Evolutionary conservation across 2,329 filamentous ascomycete genomes (phyloP).

Genomic region (Claviceps pusilla): DNA sequence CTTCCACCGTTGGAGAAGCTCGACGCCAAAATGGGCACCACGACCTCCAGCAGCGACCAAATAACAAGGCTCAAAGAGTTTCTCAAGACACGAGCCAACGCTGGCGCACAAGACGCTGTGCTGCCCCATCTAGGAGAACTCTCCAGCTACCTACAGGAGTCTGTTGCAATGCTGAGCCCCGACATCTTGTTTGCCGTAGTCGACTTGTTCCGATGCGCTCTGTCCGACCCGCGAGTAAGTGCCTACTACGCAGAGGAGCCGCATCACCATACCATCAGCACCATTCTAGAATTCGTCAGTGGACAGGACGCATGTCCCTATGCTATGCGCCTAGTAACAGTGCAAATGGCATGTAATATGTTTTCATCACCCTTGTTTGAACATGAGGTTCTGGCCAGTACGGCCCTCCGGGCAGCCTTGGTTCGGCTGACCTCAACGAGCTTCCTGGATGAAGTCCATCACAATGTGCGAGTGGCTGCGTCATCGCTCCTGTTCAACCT

Average conservation of each 20-base stretch:
- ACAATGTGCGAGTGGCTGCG: constrained; percentile 64
- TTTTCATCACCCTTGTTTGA: constrained; percentile 63
- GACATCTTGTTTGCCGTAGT: constrained; percentile 65
- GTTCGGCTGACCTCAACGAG: constrained; percentile 59
- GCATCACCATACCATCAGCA: constrained; percentile 45
- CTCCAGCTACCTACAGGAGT: constrained; percentile 42
- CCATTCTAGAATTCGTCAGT: constrained; percentile 47
- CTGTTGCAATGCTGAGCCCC: constrained; percentile 39
- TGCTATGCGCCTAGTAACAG: constrained; percentile 63
- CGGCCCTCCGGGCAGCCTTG: constrained; percentile 39
- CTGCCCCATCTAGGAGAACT: constrained; percentile 58
- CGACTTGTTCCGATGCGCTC: constrained; percentile 68
- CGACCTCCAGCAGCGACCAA: constrained; percentile 38
- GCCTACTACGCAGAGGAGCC: constrained; percentile 70
- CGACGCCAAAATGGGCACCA: constrained; percentile 55
- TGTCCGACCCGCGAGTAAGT: constrained; percentile 64
- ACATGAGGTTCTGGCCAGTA: constrained; percentile 41
- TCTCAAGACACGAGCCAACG: constrained; percentile 44
- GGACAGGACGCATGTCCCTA: constrained; percentile 51
- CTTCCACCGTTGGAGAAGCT: constrained; percentile 73
- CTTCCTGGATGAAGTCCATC: constrained; percentile 62
- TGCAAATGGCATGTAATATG: constrained; percentile 74
- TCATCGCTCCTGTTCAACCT: constrained; percentile 77
- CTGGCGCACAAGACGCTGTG: constrained; percentile 48
- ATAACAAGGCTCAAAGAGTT: constrained; percentile 55